These are phyloP conservation scores for Blastobotrys elegans DNA, from an alignment of 1,139 yeast genomes.

Conservation along the genomic window DNA sequence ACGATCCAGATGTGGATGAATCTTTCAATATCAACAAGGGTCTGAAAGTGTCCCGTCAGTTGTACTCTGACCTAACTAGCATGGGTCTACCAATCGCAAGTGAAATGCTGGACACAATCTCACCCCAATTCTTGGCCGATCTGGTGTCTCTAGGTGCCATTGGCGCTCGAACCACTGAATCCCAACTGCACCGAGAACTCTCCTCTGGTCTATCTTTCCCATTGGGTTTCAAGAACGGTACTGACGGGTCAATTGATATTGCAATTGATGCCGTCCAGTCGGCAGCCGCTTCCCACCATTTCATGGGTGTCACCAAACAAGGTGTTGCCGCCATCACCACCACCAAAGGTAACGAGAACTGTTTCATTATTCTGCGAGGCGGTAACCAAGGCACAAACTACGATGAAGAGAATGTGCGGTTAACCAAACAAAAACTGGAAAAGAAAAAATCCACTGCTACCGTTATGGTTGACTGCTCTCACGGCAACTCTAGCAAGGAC, in stretches of 20 bases:
- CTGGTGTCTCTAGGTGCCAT: slow-evolving; percentile 92
- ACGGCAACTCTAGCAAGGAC: slow-evolving; percentile 93
- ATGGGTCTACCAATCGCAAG: slow-evolving; percentile 81
- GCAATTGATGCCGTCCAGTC: slow-evolving; percentile 94
- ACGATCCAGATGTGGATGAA: slow-evolving; percentile 92
- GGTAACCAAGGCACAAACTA: slow-evolving; percentile 92
- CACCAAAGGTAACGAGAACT: slow-evolving; percentile 85
- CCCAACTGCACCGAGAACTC: slow-evolving; percentile 94
- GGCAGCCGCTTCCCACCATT: slow-evolving; percentile 88
- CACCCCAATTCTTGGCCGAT: slow-evolving; percentile 96
- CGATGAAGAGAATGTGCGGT: slow-evolving; percentile 71
- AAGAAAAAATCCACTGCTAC: slow-evolving; percentile 37
- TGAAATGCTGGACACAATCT: slow-evolving; percentile 96
- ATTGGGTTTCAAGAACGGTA: slow-evolving; percentile 96
- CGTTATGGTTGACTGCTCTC: slow-evolving; percentile 95
- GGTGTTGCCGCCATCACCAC: slow-evolving; percentile 96
- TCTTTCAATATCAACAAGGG: slow-evolving; percentile 96
- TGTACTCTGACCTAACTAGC: slow-evolving; percentile 78
- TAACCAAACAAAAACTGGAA: slow-evolving; percentile 61
- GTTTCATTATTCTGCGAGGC: slow-evolving; percentile 80
- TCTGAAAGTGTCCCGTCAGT: slow-evolving; percentile 75
- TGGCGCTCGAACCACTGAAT: slow-evolving; percentile 98
- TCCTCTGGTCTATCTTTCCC: slow-evolving; percentile 98
- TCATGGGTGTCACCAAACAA: slow-evolving; percentile 94
- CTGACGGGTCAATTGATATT: slow-evolving; percentile 90